These are phyloP conservation scores for Lichenothelia convexa DNA, from an alignment of 495 filamentous ascomycete species.

Conservation along the genomic window DNA sequence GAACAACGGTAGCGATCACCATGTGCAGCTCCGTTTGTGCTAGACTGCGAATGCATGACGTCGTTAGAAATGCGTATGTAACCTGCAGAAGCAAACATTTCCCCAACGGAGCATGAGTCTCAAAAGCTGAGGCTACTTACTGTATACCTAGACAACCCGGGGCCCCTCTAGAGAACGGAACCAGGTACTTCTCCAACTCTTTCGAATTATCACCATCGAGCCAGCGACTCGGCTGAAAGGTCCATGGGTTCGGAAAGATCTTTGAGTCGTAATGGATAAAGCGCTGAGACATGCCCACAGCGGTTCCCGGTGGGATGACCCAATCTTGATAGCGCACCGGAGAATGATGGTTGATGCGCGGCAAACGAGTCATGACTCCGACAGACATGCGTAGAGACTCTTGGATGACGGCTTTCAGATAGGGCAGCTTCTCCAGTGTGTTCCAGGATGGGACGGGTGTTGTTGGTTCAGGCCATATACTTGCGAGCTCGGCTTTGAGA, in stretches of 20 bases:
- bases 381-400: conserved; percentile 15
- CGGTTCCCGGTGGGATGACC: conserved; percentile 1
- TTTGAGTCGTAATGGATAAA: conserved; percentile 1
- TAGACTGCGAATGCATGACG: too few relatives aligned
- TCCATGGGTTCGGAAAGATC: conserved; percentile 2
- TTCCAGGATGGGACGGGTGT: too few relatives aligned
- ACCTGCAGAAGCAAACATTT: too few relatives aligned
- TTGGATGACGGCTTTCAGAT: conserved; percentile 18
- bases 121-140: too few relatives aligned
- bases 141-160: not conserved
- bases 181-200: not conserved
- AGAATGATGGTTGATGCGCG: not conserved
- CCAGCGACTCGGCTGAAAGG: conserved; percentile 4
- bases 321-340: not conserved
- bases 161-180: not conserved
- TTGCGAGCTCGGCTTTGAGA: conserved; percentile 21
- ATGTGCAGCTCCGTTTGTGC: not conserved
- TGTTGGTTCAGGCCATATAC: too few relatives aligned
- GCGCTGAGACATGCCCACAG: not conserved
- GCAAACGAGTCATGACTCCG: conserved; percentile 1
- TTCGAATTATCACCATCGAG: not conserved
- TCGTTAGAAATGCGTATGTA: too few relatives aligned
- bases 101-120: too few relatives aligned
- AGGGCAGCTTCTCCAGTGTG: conserved; percentile 21
- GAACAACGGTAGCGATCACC: not conserved